These are phyloP conservation scores for Chytriomyces confervae DNA, from an alignment of 192 early-diverging fungal genomes.

Conservation along the genomic window DNA sequence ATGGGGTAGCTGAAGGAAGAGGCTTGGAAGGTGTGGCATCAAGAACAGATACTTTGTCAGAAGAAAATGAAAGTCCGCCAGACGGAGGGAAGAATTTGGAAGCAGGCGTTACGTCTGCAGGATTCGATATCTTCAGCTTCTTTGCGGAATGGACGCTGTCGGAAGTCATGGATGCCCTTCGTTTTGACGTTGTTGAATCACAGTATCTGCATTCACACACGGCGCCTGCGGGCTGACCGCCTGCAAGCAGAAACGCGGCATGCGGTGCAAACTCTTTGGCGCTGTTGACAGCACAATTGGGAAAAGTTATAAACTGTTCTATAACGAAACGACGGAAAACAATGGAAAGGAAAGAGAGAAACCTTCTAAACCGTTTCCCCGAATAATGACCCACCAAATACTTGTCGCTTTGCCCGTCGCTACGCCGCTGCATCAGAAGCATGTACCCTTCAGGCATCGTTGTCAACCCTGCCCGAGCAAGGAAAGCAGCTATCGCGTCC, in stretches of 20 bases:
- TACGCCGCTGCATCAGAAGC: not conserved
- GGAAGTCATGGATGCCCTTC: too few species aligned
- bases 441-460: constrained; percentile 12
- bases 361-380: constrained; percentile 21
- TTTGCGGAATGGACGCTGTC: too few species aligned
- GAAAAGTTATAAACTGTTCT: not conserved
- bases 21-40: too few species aligned
- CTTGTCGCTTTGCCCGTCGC: constrained; percentile 10
- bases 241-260: not conserved
- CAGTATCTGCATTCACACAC: constrained; percentile 3
- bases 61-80: too few species aligned
- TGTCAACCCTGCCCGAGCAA: not conserved
- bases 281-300: not conserved
- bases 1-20: not conserved
- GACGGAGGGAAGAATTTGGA: too few species aligned
- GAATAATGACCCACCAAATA: constrained; percentile 19
- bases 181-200: not conserved
- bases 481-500: not conserved
- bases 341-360: not conserved
- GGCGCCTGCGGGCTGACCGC: not conserved
- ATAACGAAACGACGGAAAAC: not conserved
- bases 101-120: too few species aligned
- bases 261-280: constrained; percentile 27
- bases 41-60: too few species aligned
- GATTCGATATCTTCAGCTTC: too few species aligned